These are phyloP conservation scores for Colletotrichum destructivum DNA, from an alignment of 2,329 filamentous ascomycete genomes.

Conservation along the genomic window DNA sequence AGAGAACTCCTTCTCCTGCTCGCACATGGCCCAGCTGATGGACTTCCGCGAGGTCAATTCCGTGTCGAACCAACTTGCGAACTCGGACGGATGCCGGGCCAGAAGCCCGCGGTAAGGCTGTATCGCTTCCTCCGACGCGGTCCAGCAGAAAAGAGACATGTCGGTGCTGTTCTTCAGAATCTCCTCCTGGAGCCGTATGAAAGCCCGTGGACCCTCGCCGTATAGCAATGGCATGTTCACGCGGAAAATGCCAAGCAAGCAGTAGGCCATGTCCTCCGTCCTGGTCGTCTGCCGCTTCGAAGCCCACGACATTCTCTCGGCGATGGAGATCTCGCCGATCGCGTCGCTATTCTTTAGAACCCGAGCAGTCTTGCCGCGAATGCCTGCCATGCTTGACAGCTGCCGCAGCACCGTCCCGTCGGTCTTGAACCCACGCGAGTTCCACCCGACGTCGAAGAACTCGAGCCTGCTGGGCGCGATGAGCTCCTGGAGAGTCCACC, in stretches of 20 bases:
- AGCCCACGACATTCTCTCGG: slow-evolving; percentile 48
- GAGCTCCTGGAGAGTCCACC: slow-evolving; percentile 42
- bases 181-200: slow-evolving; percentile 42
- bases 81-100: slow-evolving; percentile 10
- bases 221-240: slow-evolving; percentile 49
- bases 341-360: neutral
- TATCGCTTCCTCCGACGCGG: neutral
- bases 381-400: neutral
- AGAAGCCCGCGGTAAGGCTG: slow-evolving; percentile 1
- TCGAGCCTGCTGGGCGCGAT: slow-evolving; percentile 44
- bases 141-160: slow-evolving; percentile 33
- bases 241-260: slow-evolving; percentile 48
- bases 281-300: slow-evolving; percentile 44
- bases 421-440: slow-evolving; percentile 4
- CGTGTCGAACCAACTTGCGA: slow-evolving; percentile 5
- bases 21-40: slow-evolving; percentile 18
- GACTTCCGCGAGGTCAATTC: slow-evolving; percentile 10
- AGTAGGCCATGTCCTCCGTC: slow-evolving; percentile 47
- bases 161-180: slow-evolving; percentile 24
- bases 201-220: slow-evolving; percentile 46
- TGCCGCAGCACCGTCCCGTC: slow-evolving; percentile 5
- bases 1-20: slow-evolving; percentile 16
- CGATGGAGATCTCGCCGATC: neutral
- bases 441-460: slow-evolving; percentile 46
- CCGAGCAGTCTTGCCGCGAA: slow-evolving; percentile 3